These are phyloP conservation scores for Endoconidiophora polonica DNA, from an alignment of 2,329 filamentous ascomycete genomes.

Conservation along the genomic window DNA sequence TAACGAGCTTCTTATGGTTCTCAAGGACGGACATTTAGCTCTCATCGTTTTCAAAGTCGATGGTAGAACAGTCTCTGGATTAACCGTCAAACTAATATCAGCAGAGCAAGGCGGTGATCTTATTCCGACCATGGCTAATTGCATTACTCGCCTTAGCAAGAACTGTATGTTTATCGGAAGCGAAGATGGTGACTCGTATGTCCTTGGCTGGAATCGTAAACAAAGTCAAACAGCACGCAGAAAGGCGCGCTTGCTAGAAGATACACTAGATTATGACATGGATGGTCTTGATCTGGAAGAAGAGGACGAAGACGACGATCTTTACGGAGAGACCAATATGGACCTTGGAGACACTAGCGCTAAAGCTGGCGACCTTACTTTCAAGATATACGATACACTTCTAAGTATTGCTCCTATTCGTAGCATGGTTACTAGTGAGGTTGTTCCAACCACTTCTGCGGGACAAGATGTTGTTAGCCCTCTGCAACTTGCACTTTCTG, in stretches of 20 bases:
- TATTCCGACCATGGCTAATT: slow-evolving; percentile 47
- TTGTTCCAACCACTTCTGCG: slow-evolving; percentile 34
- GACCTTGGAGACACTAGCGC: slow-evolving; percentile 19
- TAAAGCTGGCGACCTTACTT: slow-evolving; percentile 48
- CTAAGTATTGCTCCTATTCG: slow-evolving; percentile 65
- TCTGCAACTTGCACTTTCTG: slow-evolving; percentile 41
- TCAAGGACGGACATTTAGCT: slow-evolving; percentile 57
- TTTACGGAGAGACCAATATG: slow-evolving; percentile 29
- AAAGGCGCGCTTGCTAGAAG: slow-evolving; percentile 41
- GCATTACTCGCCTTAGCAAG: slow-evolving; percentile 49
- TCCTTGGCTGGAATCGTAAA: slow-evolving; percentile 65
- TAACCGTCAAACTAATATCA: slow-evolving; percentile 53
- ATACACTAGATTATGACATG: slow-evolving; percentile 30
- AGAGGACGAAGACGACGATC: slow-evolving; percentile 46
- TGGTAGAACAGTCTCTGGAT: slow-evolving; percentile 75
- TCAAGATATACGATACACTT: slow-evolving; percentile 62
- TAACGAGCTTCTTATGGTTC: slow-evolving; percentile 70
- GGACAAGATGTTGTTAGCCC: slow-evolving; percentile 11
- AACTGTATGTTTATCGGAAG: slow-evolving; percentile 71
- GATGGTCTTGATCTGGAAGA: slow-evolving; percentile 32
- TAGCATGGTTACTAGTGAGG: slow-evolving; percentile 52
- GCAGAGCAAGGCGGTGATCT: slow-evolving; percentile 45
- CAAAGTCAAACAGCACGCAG: slow-evolving; percentile 43
- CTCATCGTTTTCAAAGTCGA: slow-evolving; percentile 73
- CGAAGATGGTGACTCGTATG: slow-evolving; percentile 62